Percentiles rank a stretch among this genome's conserved stretches.
Evolutionary conservation across 352 stramenopile genomes (phyloP).

Genomic region (Phytopythium oedochilum): DNA sequence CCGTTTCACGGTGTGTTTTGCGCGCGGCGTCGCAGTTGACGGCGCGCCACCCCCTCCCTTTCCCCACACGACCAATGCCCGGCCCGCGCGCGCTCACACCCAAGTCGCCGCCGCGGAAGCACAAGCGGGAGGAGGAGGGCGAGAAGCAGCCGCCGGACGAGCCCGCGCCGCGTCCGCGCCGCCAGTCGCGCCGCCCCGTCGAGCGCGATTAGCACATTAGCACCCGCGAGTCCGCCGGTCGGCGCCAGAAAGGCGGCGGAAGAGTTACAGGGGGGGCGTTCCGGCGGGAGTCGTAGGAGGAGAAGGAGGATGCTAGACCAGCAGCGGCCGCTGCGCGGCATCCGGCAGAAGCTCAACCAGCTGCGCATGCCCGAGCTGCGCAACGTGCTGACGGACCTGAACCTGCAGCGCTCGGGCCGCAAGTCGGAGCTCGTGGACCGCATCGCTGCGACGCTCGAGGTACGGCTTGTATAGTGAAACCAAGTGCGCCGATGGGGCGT

Average conservation of each 20-base stretch:
- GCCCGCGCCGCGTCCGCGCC: too few species aligned
- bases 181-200: too few species aligned
- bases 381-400: conserved; percentile 63
- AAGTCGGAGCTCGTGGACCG: conserved; percentile 80
- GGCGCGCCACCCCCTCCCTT: not conserved
- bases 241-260: not conserved
- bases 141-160: not conserved
- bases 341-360: conserved; percentile 45
- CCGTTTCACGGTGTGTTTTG: not conserved
- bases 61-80: not conserved
- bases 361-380: conserved; percentile 76
- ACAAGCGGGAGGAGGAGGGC: not conserved
- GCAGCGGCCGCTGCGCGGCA: conserved; percentile 26
- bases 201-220: too few species aligned
- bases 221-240: too few species aligned
- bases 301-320: conserved; percentile 16
- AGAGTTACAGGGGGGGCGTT: not conserved
- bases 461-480: conserved; percentile 7
- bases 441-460: conserved; percentile 59
- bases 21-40: not conserved
- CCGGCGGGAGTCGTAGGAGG: not conserved
- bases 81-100: not conserved
- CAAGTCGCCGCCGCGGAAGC: not conserved
- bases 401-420: conserved; percentile 59
- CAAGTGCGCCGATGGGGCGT: not conserved